Percentiles rank a stretch among this genome's conserved stretches.
These are phyloP conservation scores for Phytopythium vexans DNA, from an alignment of 352 stramenopile species.

Conservation along the genomic window DNA sequence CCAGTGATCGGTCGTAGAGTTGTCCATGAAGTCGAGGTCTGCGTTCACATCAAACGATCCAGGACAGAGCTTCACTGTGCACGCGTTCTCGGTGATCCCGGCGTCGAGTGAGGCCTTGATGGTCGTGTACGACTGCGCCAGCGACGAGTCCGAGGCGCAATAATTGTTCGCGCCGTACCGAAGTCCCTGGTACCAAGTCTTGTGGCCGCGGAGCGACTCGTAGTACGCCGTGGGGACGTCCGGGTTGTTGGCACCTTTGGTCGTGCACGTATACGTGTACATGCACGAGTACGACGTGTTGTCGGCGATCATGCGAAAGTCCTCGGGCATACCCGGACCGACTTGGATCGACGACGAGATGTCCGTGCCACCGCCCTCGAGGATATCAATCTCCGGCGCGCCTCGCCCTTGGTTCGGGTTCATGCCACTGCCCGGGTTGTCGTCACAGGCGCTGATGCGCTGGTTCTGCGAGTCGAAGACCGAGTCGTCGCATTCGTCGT, in stretches of 20 bases:
- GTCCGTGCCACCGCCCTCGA: slow-evolving; percentile 68
- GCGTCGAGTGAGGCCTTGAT: slow-evolving; percentile 15
- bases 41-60: slow-evolving; percentile 31
- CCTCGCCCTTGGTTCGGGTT: slow-evolving; percentile 81
- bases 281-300: slow-evolving; percentile 18
- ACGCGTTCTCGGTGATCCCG: slow-evolving; percentile 32
- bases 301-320: slow-evolving; percentile 28
- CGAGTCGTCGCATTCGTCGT: slow-evolving; percentile 76
- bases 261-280: slow-evolving; percentile 23
- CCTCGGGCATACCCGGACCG: slow-evolving; percentile 41
- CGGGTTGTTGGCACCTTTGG: slow-evolving; percentile 23
- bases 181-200: slow-evolving; percentile 40
- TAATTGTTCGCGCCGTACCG: slow-evolving; percentile 34
- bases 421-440: slow-evolving; percentile 88
- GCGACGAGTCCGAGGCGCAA: slow-evolving; percentile 13
- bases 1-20: slow-evolving; percentile 19
- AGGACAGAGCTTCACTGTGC: slow-evolving; percentile 18
- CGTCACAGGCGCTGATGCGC: slow-evolving; percentile 79
- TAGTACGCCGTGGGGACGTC: slow-evolving; percentile 29
- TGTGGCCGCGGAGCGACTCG: slow-evolving; percentile 21
- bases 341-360: slow-evolving; percentile 88
- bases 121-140: slow-evolving; percentile 15
- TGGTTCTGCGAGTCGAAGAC: slow-evolving; percentile 29
- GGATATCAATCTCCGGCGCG: slow-evolving; percentile 91
- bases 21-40: slow-evolving; percentile 21